phyloP scores from a whole-genome alignment of 148 eudicot genomes.

The Rhododendron molle region DNA sequence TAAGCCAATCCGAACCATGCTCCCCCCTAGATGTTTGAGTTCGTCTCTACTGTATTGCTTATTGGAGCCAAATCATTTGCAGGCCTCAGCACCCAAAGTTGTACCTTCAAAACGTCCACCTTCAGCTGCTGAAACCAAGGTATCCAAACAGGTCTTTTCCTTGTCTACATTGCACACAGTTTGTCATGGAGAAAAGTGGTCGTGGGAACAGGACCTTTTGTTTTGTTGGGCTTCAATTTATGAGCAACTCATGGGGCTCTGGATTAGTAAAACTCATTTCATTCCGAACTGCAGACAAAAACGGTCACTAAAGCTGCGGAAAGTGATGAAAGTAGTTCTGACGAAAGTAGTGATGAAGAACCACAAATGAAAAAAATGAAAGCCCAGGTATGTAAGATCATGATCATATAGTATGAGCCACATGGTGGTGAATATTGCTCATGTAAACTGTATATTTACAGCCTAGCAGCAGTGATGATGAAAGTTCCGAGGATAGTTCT shows the following conservation, averaged over 20 bases:
- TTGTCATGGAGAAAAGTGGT: neutral
- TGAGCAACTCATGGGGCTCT: neutral
- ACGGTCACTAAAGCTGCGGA: slow-evolving; percentile 11
- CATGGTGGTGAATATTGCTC: neutral
- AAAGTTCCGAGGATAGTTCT: slow-evolving; percentile 26
- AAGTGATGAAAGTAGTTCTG: slow-evolving; percentile 35
- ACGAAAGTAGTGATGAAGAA: slow-evolving; percentile 41
- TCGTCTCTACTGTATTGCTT: neutral
- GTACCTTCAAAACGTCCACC: slow-evolving; percentile 7
- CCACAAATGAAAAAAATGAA: slow-evolving; percentile 26
- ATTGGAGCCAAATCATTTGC: neutral
- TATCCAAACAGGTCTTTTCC: neutral
- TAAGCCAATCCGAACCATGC: too few relatives aligned
- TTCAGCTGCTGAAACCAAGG: neutral
- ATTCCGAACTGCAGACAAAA: neutral
- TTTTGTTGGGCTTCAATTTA: neutral
- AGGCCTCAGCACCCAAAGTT: neutral
- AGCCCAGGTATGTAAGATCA: slow-evolving; percentile 6
- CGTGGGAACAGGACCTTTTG: neutral
- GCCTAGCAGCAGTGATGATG: slow-evolving; percentile 19
- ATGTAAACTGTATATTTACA: neutral
- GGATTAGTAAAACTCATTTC: neutral
- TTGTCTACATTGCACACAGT: neutral
- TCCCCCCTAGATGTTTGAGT: too few relatives aligned
- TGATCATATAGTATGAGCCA: neutral